phyloP scores from a whole-genome alignment of 2,329 filamentous ascomycete genomes.

The Penicillium sp. region DNA sequence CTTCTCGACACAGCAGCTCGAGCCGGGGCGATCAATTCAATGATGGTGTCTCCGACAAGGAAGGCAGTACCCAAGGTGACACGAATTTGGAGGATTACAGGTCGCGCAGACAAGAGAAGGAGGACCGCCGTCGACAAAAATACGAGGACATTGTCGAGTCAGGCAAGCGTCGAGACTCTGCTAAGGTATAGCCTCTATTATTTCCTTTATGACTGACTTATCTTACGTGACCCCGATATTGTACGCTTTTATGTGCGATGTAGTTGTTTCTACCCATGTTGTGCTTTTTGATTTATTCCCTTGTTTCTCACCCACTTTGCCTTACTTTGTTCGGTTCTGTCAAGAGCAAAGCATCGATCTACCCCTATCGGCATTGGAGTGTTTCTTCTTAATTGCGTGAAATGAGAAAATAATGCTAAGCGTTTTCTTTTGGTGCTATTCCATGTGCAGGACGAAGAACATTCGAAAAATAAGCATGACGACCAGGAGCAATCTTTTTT shows the following conservation, averaged over 20 bases:
- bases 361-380: too few species aligned
- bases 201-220: conserved; percentile 19
- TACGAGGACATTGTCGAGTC: conserved; percentile 35
- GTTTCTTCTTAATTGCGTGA: conserved; percentile 6
- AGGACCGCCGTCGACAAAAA: conserved; percentile 32
- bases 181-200: conserved; percentile 38
- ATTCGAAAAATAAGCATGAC: conserved; percentile 33
- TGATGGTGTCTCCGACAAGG: conserved; percentile 43
- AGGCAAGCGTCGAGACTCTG: conserved; percentile 26
- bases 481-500: conserved; percentile 58
- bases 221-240: conserved; percentile 17
- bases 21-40: conserved; percentile 40
- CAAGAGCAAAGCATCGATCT: too few species aligned
- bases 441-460: conserved; percentile 30
- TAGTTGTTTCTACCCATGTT: conserved; percentile 19
- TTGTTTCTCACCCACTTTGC: conserved; percentile 4
- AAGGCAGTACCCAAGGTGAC: conserved; percentile 39
- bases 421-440: conserved; percentile 21
- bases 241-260: conserved; percentile 27
- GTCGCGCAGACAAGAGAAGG: conserved; percentile 29
- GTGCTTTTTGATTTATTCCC: conserved; percentile 7
- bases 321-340: conserved; percentile 6
- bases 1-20: conserved; percentile 33
- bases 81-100: conserved; percentile 29
- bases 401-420: conserved; percentile 29